Percentiles rank a stretch among this genome's conserved stretches.
phyloP scores from a whole-genome alignment of 352 stramenopile species.

The Phytopythium ostracodes region DNA sequence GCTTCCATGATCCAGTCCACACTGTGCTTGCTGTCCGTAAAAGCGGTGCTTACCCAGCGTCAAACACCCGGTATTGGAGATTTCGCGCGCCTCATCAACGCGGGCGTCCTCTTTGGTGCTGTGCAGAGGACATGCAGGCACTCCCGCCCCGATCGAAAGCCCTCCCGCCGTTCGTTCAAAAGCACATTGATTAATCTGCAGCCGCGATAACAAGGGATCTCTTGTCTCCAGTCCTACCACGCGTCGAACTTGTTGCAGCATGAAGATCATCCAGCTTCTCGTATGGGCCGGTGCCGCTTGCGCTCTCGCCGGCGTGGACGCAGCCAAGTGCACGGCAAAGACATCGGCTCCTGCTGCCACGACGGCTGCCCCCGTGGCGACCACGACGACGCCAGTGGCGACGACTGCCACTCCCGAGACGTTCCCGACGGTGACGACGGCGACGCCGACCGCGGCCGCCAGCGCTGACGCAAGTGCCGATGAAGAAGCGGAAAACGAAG shows the following conservation, averaged over 20 bases:
- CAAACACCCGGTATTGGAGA: not conserved
- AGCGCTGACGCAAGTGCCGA: not conserved
- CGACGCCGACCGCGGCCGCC: not conserved
- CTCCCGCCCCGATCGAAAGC: no score
- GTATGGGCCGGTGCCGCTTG: not conserved
- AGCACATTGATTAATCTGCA: not conserved
- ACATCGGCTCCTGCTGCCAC: not conserved
- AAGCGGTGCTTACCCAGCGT: not conserved
- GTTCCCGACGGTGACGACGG: not conserved
- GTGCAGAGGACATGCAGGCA: no score
- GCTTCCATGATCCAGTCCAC: not conserved
- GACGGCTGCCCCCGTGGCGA: not conserved
- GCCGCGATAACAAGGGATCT: not conserved
- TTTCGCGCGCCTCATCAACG: not conserved
- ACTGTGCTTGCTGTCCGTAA: not conserved
- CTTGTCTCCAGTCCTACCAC: not conserved
- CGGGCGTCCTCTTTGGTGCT: not conserved
- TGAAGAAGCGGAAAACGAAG: not conserved
- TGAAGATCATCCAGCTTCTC: conserved; percentile 3
- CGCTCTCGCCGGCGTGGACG: not conserved
- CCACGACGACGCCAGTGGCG: not conserved
- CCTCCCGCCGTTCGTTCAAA: no score
- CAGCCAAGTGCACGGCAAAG: conserved; percentile 1
- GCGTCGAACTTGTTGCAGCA: not conserved
- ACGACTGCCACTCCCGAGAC: conserved; percentile 1